A percentile compares a stretch with the other conserved stretches of the same genome.
Evolutionary conservation across 352 stramenopile species (phyloP).

Genomic region (Pythium inflatum): DNA sequence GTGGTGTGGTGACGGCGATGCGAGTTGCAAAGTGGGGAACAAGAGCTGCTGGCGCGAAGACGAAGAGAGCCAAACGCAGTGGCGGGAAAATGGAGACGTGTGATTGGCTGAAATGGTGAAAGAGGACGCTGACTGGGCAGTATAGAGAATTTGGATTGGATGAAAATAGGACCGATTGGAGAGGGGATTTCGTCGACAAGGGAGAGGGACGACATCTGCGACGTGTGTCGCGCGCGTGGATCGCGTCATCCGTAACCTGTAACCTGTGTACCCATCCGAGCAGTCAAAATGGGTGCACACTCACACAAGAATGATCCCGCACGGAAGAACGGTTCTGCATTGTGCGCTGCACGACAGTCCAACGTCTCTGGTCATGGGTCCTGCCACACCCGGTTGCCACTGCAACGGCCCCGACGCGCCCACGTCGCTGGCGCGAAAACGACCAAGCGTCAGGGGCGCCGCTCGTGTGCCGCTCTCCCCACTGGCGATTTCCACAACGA

Average conservation of each 20-base stretch:
- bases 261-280: too few relatives aligned
- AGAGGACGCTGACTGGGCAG: background rate
- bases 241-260: constrained; percentile 14
- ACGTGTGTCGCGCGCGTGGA: background rate
- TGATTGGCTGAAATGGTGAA: background rate
- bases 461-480: too few relatives aligned
- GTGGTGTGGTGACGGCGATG: background rate
- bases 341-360: too few relatives aligned
- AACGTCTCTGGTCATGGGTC: background rate
- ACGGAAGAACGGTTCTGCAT: too few relatives aligned
- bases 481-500: too few relatives aligned
- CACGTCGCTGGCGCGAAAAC: too few relatives aligned
- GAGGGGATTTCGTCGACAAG: background rate
- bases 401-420: too few relatives aligned
- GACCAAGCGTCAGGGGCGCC: too few relatives aligned
- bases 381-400: background rate
- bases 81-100: background rate
- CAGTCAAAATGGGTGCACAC: too few relatives aligned
- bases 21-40: background rate
- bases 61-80: background rate
- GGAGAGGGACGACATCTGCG: background rate
- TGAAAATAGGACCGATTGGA: background rate
- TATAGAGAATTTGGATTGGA: background rate
- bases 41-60: background rate
- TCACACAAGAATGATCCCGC: too few relatives aligned